A percentile compares a stretch with the other conserved stretches of the same genome.
phyloP scores from a whole-genome alignment of 2,329 filamentous ascomycete genomes.

The Talaromyces atroroseus region DNA sequence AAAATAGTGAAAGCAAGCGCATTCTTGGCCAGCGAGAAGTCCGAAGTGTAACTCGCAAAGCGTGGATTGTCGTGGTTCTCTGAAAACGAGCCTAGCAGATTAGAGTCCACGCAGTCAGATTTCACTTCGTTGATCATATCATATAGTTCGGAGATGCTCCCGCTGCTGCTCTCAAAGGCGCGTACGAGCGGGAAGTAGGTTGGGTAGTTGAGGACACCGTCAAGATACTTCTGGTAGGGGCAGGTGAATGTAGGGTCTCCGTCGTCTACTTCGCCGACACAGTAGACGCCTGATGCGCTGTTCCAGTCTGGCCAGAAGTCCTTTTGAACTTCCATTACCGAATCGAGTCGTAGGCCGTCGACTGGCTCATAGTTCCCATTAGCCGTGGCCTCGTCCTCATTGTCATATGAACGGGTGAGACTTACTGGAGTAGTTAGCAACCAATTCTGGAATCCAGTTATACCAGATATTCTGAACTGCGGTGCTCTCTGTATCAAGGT shows the following conservation, averaged over 20 bases:
- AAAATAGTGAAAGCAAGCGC: constrained; percentile 57
- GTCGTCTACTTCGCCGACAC: constrained; percentile 44
- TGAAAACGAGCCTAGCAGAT: constrained; percentile 50
- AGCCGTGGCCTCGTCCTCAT: background rate
- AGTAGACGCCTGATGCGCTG: constrained; percentile 41
- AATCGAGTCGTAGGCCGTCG: constrained; percentile 51
- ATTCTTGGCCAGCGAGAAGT: constrained; percentile 52
- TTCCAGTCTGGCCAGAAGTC: constrained; percentile 42
- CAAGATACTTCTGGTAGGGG: constrained; percentile 41
- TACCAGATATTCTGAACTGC: constrained; percentile 49
- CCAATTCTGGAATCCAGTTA: constrained; percentile 55
- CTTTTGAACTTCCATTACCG: constrained; percentile 44
- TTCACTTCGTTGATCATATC: constrained; percentile 31
- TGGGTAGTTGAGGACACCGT: constrained; percentile 47
- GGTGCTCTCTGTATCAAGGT: constrained; percentile 53
- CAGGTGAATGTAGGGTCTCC: constrained; percentile 39
- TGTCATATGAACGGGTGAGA: constrained; percentile 33
- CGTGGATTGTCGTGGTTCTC: constrained; percentile 60
- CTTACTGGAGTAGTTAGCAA: constrained; percentile 58
- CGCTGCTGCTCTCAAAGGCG: constrained; percentile 30
- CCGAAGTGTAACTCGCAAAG: constrained; percentile 41
- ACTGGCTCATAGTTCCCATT: constrained; percentile 22
- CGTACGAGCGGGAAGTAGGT: constrained; percentile 33
- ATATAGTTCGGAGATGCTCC: constrained; percentile 31
- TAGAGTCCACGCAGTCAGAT: constrained; percentile 38